Conservation (phyloP, 352 stramenopile species). For the Pythium biforme region DNA sequence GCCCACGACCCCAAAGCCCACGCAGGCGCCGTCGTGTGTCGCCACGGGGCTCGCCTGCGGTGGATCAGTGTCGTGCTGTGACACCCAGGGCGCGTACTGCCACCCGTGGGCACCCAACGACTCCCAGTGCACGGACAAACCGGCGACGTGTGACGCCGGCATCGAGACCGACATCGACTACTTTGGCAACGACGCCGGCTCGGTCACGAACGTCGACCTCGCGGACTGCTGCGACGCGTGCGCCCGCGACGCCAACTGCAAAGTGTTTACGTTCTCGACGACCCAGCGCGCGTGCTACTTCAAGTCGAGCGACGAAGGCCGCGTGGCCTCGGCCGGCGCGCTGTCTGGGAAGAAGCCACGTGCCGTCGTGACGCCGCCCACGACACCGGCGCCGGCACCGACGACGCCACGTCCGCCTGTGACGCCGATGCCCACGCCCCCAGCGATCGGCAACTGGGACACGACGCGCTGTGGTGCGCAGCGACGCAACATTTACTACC, state of each 20-base stretch:
- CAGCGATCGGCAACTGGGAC: conserved; percentile 9
- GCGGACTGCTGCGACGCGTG: conserved; percentile 16
- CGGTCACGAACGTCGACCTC: conserved; percentile 12
- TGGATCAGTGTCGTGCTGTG: conserved; percentile 14
- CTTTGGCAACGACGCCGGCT: conserved; percentile 14
- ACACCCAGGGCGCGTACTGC: conserved; percentile 14
- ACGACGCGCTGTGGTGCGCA: conserved; percentile 10
- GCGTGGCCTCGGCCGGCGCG: not conserved
- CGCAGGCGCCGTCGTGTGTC: not conserved
- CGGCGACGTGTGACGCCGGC: conserved; percentile 5
- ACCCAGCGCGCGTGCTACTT: conserved; percentile 15
- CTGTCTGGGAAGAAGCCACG: conserved; percentile 14
- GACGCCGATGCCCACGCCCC: not conserved
- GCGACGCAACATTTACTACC: conserved; percentile 15
- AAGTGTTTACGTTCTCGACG: conserved; percentile 11
- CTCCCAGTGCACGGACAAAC: conserved; percentile 14
- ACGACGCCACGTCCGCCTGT: not conserved
- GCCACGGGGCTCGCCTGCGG: conserved; percentile 2
- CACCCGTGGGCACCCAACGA: conserved; percentile 11
- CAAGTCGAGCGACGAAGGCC: conserved; percentile 13
- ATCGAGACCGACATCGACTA: conserved; percentile 29
- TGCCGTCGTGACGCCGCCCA: not conserved
- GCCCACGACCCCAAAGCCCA: not conserved
- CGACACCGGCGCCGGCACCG: not conserved
- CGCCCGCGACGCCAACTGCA: conserved; percentile 10